Evolutionary conservation across 192 early-diverging fungal genomes (phyloP).

Genomic region (Geranomyces variabilis): DNA sequence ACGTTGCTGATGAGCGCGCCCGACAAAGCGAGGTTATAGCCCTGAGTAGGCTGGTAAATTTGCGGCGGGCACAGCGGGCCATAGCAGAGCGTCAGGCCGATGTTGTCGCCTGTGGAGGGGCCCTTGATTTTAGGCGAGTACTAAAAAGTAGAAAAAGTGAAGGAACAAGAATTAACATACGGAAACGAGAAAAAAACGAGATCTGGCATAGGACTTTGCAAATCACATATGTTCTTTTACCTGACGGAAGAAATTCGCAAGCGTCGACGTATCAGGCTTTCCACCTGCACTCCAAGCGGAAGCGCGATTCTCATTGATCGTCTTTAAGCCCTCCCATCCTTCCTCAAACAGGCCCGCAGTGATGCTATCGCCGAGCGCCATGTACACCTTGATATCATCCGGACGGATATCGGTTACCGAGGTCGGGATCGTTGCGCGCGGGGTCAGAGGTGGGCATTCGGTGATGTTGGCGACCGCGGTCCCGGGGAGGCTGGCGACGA

Average conservation of each 20-base stretch:
- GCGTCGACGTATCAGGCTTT: not conserved
- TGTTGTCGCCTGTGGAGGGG: not conserved
- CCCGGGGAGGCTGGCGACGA: not conserved
- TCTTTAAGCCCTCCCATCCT: not conserved
- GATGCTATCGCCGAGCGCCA: slow-evolving; percentile 27
- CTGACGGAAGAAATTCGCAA: slow-evolving; percentile 15
- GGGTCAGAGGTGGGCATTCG: not conserved
- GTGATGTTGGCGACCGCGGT: not conserved
- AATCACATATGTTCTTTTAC: no score
- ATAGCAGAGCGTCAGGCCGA: not conserved
- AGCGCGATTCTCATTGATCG: slow-evolving; percentile 8
- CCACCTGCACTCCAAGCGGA: not conserved
- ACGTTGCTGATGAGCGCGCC: slow-evolving; percentile 10
- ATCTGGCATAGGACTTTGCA: no score
- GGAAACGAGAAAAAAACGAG: no score
- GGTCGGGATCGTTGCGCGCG: not conserved
- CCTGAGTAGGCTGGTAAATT: not conserved
- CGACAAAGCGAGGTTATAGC: slow-evolving; percentile 7
- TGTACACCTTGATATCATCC: slow-evolving; percentile 20
- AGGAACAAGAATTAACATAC: no score
- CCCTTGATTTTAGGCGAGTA: not conserved
- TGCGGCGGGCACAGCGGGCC: slow-evolving; percentile 8
- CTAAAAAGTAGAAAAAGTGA: no score
- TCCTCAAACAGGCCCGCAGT: not conserved
- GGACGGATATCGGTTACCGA: slow-evolving; percentile 7